Evolutionary conservation across 306 rosid species (phyloP).

Genomic region (Quercus alba): DNA sequence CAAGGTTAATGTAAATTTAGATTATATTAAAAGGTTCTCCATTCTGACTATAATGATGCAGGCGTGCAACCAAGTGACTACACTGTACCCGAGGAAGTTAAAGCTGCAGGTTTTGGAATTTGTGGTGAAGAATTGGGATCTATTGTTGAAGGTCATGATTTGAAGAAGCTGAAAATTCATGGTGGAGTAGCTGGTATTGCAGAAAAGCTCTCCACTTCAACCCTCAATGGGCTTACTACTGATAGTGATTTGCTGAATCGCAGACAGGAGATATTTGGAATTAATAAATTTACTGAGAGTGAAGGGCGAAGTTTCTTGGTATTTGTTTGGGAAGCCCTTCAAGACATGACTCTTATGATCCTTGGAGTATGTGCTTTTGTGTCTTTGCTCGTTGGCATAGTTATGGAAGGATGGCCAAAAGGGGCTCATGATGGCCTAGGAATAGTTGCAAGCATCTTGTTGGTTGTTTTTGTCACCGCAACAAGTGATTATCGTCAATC

Average conservation of each 20-base stretch:
- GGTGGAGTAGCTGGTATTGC: no score
- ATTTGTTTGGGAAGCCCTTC: slow-evolving; percentile 39
- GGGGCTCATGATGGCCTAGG: slow-evolving; percentile 99
- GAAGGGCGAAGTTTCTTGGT: slow-evolving; percentile 63
- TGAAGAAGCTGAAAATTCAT: no score
- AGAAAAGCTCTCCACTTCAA: slow-evolving; percentile 56
- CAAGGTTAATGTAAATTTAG: no score
- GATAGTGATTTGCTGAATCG: slow-evolving; percentile 35
- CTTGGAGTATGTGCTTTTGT: slow-evolving; percentile 86
- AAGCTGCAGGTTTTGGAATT: slow-evolving; percentile 76
- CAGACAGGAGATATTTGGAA: slow-evolving; percentile 66
- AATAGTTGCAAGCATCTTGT: slow-evolving; percentile 18
- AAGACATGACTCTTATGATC: slow-evolving; percentile 87
- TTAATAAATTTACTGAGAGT: slow-evolving; percentile 85
- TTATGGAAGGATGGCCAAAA: slow-evolving; percentile 90
- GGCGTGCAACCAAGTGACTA: slow-evolving; percentile 65
- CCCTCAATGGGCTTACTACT: slow-evolving; percentile 45
- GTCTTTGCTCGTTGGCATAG: slow-evolving; percentile 80
- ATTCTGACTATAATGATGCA: slow-evolving; percentile 27
- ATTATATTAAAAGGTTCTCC: background rate
- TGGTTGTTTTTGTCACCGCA: slow-evolving; percentile 96
- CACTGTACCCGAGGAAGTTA: slow-evolving; percentile 55
- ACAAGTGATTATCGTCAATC: slow-evolving; percentile 95
- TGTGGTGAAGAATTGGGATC: slow-evolving; percentile 89
- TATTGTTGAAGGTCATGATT: slow-evolving; percentile 45